Percentiles rank a stretch among this genome's conserved stretches.
These are phyloP conservation scores for Acrodontium crateriforme DNA, from an alignment of 2,329 filamentous ascomycete genomes.

Conservation along the genomic window DNA sequence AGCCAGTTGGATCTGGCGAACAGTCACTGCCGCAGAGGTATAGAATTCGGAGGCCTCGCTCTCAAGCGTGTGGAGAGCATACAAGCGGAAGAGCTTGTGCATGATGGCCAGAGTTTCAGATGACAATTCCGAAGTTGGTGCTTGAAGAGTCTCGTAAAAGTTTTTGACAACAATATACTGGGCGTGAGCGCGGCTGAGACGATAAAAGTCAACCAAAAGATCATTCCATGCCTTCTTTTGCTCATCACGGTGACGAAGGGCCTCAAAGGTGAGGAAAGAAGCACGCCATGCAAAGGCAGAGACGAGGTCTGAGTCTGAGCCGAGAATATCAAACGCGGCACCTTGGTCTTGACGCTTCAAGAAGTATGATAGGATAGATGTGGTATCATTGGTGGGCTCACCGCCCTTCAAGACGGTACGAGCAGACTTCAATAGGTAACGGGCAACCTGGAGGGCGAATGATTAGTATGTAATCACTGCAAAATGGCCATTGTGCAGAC, in stretches of 20 bases:
- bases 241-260: slow-evolving; percentile 57
- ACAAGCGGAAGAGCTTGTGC: slow-evolving; percentile 53
- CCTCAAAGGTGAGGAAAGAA: slow-evolving; percentile 61
- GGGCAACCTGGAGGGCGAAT: no score
- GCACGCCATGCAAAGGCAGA: slow-evolving; percentile 64
- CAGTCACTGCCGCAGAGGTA: slow-evolving; percentile 52
- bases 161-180: slow-evolving; percentile 69
- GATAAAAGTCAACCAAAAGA: slow-evolving; percentile 65
- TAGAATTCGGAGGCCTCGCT: slow-evolving; percentile 60
- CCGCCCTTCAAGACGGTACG: slow-evolving; percentile 54
- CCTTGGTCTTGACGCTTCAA: slow-evolving; percentile 53
- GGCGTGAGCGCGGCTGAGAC: slow-evolving; percentile 58
- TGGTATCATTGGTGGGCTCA: slow-evolving; percentile 53
- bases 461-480: no score
- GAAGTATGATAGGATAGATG: slow-evolving; percentile 51
- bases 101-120: slow-evolving; percentile 43
- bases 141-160: slow-evolving; percentile 57
- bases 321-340: slow-evolving; percentile 61
- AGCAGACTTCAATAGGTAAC: slow-evolving; percentile 64
- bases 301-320: slow-evolving; percentile 55
- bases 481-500: no score
- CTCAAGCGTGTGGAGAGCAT: slow-evolving; percentile 53
- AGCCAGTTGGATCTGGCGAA: slow-evolving; percentile 57
- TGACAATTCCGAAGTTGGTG: slow-evolving; percentile 41
- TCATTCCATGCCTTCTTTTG: slow-evolving; percentile 69